Conservation (phyloP, 805 yeast genomes). For the Jamesozyma piceae region DNA sequence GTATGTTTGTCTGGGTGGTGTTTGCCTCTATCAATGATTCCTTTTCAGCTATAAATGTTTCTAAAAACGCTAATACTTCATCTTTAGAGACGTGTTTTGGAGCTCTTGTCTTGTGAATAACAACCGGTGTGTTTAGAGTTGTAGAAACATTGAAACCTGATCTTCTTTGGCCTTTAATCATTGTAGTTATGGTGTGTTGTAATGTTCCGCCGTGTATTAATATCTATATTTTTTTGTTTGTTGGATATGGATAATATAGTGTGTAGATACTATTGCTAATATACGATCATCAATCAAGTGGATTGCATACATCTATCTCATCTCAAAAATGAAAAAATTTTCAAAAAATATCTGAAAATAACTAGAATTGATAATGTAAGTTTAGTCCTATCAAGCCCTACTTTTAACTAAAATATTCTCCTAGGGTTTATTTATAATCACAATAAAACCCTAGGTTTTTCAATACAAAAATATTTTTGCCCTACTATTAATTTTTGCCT, state of each 20-base stretch:
- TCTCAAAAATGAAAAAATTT: too few relatives aligned
- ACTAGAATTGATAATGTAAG: too few relatives aligned
- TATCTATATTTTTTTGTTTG: too few relatives aligned
- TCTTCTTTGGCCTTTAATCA: slow-evolving; percentile 23
- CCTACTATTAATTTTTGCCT: too few relatives aligned
- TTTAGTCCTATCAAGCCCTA: too few relatives aligned
- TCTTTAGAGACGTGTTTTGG: slow-evolving; percentile 22
- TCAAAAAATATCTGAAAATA: too few relatives aligned
- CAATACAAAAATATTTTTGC: too few relatives aligned
- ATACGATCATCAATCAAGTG: not conserved
- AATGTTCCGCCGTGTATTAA: not conserved
- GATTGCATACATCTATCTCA: not conserved
- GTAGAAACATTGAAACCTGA: slow-evolving; percentile 11
- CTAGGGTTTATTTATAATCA: too few relatives aligned
- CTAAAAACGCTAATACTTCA: slow-evolving; percentile 21
- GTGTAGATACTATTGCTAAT: too few relatives aligned
- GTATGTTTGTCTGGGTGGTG: not conserved
- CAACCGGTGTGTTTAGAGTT: slow-evolving; percentile 24
- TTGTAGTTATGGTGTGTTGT: slow-evolving; percentile 1
- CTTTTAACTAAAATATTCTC: too few relatives aligned
- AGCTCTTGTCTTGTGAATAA: slow-evolving; percentile 16
- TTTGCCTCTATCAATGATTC: slow-evolving; percentile 13
- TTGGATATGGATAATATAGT: too few relatives aligned
- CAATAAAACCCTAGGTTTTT: too few relatives aligned
- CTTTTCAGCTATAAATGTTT: slow-evolving; percentile 21